Conservation (phyloP, 2,329 filamentous ascomycete genomes). For the Aspergillus sp. region DNA sequence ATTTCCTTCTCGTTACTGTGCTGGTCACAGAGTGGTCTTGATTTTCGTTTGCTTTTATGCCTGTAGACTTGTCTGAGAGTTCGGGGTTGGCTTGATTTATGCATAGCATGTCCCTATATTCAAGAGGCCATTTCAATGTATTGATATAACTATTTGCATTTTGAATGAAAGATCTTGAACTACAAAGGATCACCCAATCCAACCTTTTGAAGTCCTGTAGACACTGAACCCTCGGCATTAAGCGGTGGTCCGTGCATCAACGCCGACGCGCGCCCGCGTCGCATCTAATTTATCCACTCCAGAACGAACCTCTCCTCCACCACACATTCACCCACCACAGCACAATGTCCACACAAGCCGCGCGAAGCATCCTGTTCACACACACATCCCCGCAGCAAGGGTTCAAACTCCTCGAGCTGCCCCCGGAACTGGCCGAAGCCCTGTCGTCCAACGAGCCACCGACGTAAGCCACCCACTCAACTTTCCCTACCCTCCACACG, state of each 20-base stretch:
- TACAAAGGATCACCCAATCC: no score
- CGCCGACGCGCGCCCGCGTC: conserved; percentile 20
- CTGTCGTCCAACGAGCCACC: conserved; percentile 48
- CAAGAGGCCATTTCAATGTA: neutral
- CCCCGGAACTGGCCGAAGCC: conserved; percentile 55
- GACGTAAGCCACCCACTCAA: conserved; percentile 22
- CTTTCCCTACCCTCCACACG: neutral
- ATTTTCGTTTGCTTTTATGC: conserved; percentile 5
- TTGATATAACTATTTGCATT: neutral
- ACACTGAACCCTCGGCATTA: conserved; percentile 17
- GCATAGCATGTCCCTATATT: neutral
- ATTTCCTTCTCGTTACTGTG: conserved; percentile 8
- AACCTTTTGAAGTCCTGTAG: no score
- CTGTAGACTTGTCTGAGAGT: conserved; percentile 14
- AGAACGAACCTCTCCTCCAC: neutral
- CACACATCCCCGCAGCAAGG: conserved; percentile 47
- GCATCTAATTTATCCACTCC: neutral
- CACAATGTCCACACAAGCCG: conserved; percentile 39
- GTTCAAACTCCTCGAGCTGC: conserved; percentile 60
- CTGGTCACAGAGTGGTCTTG: conserved; percentile 17
- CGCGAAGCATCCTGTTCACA: conserved; percentile 38
- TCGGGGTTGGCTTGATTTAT: neutral
- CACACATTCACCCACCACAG: neutral
- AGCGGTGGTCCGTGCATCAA: conserved; percentile 31
- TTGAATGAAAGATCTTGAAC: no score